A percentile compares a stretch with the other conserved stretches of the same genome.
These are phyloP conservation scores for Sporothrix pseudoabietina DNA, from an alignment of 2,329 filamentous ascomycete genomes.

Conservation along the genomic window DNA sequence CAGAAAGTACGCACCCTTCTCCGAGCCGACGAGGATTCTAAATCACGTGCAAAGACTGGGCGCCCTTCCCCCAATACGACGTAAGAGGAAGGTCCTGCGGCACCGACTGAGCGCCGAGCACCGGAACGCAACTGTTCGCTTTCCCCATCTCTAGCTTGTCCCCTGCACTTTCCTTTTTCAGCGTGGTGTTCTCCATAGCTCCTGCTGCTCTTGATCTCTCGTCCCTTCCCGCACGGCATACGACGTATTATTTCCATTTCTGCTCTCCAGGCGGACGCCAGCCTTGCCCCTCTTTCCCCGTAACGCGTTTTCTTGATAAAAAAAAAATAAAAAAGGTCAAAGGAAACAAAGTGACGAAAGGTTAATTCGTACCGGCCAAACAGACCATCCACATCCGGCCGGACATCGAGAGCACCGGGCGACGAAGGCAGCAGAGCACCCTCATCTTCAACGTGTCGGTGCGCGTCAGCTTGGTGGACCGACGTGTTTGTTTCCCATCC, in stretches of 20 bases:
- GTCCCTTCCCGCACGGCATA: not conserved
- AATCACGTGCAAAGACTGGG: not conserved
- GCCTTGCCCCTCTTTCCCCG: not conserved
- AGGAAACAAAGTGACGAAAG: not conserved
- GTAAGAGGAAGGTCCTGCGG: not conserved
- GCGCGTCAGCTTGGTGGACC: not conserved
- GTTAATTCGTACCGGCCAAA: not conserved
- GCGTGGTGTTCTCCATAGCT: not conserved
- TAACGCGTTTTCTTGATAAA: not conserved
- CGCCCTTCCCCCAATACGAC: not conserved
- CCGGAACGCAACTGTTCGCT: not conserved
- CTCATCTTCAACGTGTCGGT: not conserved
- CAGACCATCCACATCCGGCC: not conserved
- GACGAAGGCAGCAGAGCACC: not conserved
- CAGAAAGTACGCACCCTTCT: not conserved
- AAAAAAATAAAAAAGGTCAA: too few species aligned
- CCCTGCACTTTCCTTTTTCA: constrained; percentile 18
- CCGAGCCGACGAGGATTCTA: not conserved
- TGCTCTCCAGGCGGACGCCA: not conserved
- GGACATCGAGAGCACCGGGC: not conserved
- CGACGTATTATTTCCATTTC: constrained; percentile 2
- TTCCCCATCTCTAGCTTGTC: constrained; percentile 9
- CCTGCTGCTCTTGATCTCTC: constrained; percentile 3
- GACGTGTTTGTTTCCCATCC: not conserved
- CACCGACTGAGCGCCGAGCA: constrained; percentile 23